These are phyloP conservation scores for Sugiyamaella neomexicana DNA, from an alignment of 1,139 yeast genomes.

Conservation along the genomic window DNA sequence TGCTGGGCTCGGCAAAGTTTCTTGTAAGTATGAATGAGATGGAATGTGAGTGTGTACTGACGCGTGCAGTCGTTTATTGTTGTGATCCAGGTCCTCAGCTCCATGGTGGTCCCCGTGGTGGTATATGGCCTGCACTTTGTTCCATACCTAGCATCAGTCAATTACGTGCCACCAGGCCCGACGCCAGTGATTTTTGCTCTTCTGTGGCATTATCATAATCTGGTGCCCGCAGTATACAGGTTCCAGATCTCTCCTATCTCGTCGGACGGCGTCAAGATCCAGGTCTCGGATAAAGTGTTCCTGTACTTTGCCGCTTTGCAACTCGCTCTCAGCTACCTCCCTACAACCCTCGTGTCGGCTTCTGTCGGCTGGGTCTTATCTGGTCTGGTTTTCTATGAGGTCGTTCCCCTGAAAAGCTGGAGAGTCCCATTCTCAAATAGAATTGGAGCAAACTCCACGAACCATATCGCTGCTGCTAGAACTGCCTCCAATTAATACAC, in stretches of 20 bases:
- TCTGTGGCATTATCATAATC: slow-evolving; percentile 55
- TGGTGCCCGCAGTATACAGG: slow-evolving; percentile 61
- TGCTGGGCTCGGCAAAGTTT: slow-evolving; percentile 62
- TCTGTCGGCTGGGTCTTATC: slow-evolving; percentile 63
- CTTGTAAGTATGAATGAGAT: slow-evolving; percentile 28
- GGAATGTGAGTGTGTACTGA: background rate
- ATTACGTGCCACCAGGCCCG: slow-evolving; percentile 57
- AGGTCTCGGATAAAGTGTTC: slow-evolving; percentile 55
- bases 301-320: slow-evolving; percentile 54
- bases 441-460: background rate
- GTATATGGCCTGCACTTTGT: slow-evolving; percentile 45
- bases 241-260: slow-evolving; percentile 49
- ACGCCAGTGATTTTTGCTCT: slow-evolving; percentile 60
- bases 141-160: slow-evolving; percentile 24
- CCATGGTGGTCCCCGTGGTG: slow-evolving; percentile 32
- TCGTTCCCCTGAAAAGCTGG: slow-evolving; percentile 60
- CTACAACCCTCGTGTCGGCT: slow-evolving; percentile 53
- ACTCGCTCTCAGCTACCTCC: slow-evolving; percentile 42
- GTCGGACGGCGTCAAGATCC: slow-evolving; percentile 33
- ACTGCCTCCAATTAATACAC: no score
- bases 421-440: slow-evolving; percentile 45
- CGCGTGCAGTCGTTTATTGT: slow-evolving; percentile 33
- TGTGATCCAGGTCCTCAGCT: slow-evolving; percentile 38
- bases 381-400: slow-evolving; percentile 51
- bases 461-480: no score